phyloP scores from a whole-genome alignment of 1,139 yeast species.

The Suhomyces ambrosiae region DNA sequence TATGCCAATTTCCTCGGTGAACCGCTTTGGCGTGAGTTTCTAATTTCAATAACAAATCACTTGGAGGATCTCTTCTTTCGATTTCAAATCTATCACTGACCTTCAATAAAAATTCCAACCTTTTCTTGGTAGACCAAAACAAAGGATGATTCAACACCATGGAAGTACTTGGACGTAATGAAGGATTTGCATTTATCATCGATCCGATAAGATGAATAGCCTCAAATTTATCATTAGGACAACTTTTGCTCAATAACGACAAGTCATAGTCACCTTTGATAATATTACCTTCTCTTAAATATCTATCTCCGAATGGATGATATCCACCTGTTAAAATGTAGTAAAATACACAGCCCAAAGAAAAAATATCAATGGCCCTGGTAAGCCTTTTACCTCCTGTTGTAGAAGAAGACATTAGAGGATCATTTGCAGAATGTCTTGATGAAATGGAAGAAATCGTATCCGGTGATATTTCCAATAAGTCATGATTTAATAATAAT shows the following conservation, averaged over 20 bases:
- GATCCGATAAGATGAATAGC: slow-evolving; percentile 68
- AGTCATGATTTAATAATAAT: slow-evolving; percentile 53
- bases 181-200: slow-evolving; percentile 75
- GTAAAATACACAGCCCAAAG: slow-evolving; percentile 91
- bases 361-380: slow-evolving; percentile 89
- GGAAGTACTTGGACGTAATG: slow-evolving; percentile 70
- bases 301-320: slow-evolving; percentile 96
- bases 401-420: slow-evolving; percentile 3
- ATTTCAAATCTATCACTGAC: slow-evolving; percentile 91
- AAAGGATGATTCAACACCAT: slow-evolving; percentile 78
- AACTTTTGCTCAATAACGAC: slow-evolving; percentile 40
- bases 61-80: slow-evolving; percentile 86
- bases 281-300: slow-evolving; percentile 85
- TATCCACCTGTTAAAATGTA: slow-evolving; percentile 80
- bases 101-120: slow-evolving; percentile 77
- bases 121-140: slow-evolving; percentile 79
- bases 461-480: slow-evolving; percentile 44
- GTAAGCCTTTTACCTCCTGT: slow-evolving; percentile 63
- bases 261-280: slow-evolving; percentile 70
- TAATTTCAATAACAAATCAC: slow-evolving; percentile 58
- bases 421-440: slow-evolving; percentile 14
- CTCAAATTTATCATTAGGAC: slow-evolving; percentile 56
- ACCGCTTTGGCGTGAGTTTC: slow-evolving; percentile 63
- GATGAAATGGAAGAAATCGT: slow-evolving; percentile 37
- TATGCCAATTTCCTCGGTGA: slow-evolving; percentile 74